Evolutionary conservation across 768 basidiomycete species (phyloP).

Genomic region (Dendrothele bispora): DNA sequence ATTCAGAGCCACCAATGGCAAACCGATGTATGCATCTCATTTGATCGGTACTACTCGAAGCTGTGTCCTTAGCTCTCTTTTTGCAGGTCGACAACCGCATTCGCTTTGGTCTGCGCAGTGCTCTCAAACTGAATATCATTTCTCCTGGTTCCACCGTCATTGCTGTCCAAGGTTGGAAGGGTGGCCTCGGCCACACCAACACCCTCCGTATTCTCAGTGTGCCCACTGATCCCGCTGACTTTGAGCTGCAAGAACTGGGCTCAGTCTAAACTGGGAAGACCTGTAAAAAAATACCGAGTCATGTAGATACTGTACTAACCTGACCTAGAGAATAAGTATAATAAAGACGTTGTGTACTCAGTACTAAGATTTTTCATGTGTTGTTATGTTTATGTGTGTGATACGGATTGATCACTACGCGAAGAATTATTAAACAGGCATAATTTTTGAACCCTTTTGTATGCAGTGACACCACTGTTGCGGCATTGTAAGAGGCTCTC

Average conservation of each 20-base stretch:
- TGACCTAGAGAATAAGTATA: no score
- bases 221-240: conserved; percentile 77
- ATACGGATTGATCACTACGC: no score
- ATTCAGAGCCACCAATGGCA: conserved; percentile 92
- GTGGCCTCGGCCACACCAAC: conserved; percentile 95
- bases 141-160: conserved; percentile 86
- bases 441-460: no score
- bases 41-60: background rate
- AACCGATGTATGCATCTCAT: conserved; percentile 70
- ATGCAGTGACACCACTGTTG: no score
- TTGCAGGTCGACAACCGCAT: conserved; percentile 84
- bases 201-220: conserved; percentile 83
- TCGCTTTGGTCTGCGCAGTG: conserved; percentile 84
- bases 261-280: no score
- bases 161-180: conserved; percentile 99
- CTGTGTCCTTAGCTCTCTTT: conserved; percentile 1
- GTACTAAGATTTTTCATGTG: no score
- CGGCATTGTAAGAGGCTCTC: no score
- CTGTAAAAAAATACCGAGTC: no score
- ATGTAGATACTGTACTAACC: no score
- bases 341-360: no score
- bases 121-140: conserved; percentile 82
- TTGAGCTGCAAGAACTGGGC: conserved; percentile 66
- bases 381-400: no score
- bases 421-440: no score